Conservation (phyloP, 2,329 filamentous ascomycete genomes). For the Colletotrichum limetticola region DNA sequence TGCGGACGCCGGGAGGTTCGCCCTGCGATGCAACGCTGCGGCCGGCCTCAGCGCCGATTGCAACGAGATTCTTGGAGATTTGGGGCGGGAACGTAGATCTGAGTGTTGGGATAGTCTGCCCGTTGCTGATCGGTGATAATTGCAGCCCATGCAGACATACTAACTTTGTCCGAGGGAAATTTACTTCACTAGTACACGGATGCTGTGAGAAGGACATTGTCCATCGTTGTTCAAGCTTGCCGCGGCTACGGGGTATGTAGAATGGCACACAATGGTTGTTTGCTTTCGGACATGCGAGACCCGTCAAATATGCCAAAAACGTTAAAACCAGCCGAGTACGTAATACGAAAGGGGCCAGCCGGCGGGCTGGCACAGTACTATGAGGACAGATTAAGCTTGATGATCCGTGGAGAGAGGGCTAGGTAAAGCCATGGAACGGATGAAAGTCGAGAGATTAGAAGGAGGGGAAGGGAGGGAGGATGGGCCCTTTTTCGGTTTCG, state of each 20-base stretch:
- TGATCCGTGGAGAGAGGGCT: neutral
- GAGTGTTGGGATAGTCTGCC: neutral
- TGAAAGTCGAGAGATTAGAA: neutral
- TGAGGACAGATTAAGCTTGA: neutral
- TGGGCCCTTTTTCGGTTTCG: neutral
- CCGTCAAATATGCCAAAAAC: slow-evolving; percentile 4
- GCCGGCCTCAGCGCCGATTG: neutral
- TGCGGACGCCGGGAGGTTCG: neutral
- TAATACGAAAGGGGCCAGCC: neutral
- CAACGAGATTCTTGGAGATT: neutral
- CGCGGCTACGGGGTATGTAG: neutral
- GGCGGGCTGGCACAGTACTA: neutral
- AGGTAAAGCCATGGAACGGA: neutral
- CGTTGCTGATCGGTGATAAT: neutral
- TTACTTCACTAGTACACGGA: neutral
- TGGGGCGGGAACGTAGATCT: neutral
- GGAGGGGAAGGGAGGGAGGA: neutral
- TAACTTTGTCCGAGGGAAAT: neutral
- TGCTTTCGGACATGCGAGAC: neutral
- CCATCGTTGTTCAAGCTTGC: neutral
- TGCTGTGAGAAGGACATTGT: neutral
- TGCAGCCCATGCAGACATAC: neutral
- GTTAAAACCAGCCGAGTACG: slow-evolving; percentile 1
- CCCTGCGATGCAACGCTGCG: neutral
- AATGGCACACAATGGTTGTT: neutral